Evolutionary conservation across 208 protist genomes (phyloP).

Genomic region (Trypanosoma vivax): DNA sequence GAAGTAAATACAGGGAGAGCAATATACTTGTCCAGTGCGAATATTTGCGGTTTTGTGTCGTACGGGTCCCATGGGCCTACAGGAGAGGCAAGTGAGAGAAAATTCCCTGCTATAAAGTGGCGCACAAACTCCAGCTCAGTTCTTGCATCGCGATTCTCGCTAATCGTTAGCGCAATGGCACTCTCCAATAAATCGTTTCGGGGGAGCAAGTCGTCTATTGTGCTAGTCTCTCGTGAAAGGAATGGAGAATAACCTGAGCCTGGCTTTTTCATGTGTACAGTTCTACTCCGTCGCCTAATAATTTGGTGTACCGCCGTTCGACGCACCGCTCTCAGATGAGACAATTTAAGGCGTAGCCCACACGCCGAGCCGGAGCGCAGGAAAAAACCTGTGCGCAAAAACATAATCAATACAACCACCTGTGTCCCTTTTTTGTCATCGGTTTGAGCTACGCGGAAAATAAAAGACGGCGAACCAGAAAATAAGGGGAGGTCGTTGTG

Average conservation of each 20-base stretch:
- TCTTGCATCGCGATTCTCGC: slow-evolving; percentile 66
- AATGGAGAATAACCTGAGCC: neutral
- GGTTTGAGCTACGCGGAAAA: neutral
- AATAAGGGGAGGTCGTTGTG: too few species aligned
- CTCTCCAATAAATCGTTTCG: slow-evolving; percentile 63
- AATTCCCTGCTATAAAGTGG: slow-evolving; percentile 56
- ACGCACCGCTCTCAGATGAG: slow-evolving; percentile 11
- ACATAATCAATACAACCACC: too few species aligned
- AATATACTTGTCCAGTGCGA: slow-evolving; percentile 77
- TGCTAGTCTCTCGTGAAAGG: neutral
- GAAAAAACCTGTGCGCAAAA: neutral
- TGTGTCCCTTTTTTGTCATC: too few species aligned
- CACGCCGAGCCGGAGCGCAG: slow-evolving; percentile 5
- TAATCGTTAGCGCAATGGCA: slow-evolving; percentile 67
- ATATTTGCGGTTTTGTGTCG: slow-evolving; percentile 84
- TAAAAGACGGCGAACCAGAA: too few species aligned
- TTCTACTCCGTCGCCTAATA: neutral
- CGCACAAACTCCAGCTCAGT: slow-evolving; percentile 78
- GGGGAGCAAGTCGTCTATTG: slow-evolving; percentile 40
- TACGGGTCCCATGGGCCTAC: slow-evolving; percentile 78
- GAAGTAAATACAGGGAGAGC: slow-evolving; percentile 86
- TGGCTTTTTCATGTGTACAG: neutral
- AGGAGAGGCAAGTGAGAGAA: slow-evolving; percentile 79
- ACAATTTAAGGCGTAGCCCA: slow-evolving; percentile 11
- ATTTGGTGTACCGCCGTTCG: slow-evolving; percentile 1